A percentile compares a stretch with the other conserved stretches of the same genome.
These are phyloP conservation scores for Rhodotorula sp. DNA, from an alignment of 1,284 basidiomycete species.

Conservation along the genomic window DNA sequence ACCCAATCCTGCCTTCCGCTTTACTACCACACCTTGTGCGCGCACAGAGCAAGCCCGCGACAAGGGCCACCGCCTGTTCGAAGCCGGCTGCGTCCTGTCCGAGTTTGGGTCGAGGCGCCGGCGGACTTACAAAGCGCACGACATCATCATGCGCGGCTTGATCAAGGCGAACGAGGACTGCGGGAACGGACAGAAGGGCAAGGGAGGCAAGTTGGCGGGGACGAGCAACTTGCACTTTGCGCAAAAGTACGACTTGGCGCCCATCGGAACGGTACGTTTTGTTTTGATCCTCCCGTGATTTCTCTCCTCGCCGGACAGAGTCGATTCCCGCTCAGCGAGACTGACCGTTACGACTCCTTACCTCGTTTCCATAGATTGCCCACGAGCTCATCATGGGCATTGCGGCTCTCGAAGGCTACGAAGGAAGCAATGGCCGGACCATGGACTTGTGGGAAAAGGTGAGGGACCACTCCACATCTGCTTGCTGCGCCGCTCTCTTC, in stretches of 20 bases:
- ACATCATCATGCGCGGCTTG: slow-evolving; percentile 71
- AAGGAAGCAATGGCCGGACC: slow-evolving; percentile 67
- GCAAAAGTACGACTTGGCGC: slow-evolving; percentile 64
- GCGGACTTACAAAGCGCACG: slow-evolving; percentile 76
- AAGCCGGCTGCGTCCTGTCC: slow-evolving; percentile 71
- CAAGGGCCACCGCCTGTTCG: slow-evolving; percentile 70
- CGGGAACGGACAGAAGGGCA: slow-evolving; percentile 48
- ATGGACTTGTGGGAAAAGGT: slow-evolving; percentile 78
- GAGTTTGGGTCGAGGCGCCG: slow-evolving; percentile 93
- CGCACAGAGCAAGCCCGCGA: slow-evolving; percentile 60
- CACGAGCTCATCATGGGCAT: slow-evolving; percentile 91
- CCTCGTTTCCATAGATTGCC: slow-evolving; percentile 29
- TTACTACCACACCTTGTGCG: too few species aligned
- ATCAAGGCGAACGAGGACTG: slow-evolving; percentile 62
- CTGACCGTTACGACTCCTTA: too few species aligned
- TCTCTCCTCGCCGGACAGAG: not conserved
- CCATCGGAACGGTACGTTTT: slow-evolving; percentile 52
- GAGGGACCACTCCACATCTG: too few species aligned
- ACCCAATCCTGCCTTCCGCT: not conserved
- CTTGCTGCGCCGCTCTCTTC: not conserved
- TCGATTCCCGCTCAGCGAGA: too few species aligned
- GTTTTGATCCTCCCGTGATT: not conserved
- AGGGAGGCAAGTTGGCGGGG: slow-evolving; percentile 66
- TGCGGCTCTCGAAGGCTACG: slow-evolving; percentile 77
- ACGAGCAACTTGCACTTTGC: slow-evolving; percentile 89